phyloP scores from a whole-genome alignment of 2,329 filamentous ascomycete species.

The Ophiostoma himal-ulmi region DNA sequence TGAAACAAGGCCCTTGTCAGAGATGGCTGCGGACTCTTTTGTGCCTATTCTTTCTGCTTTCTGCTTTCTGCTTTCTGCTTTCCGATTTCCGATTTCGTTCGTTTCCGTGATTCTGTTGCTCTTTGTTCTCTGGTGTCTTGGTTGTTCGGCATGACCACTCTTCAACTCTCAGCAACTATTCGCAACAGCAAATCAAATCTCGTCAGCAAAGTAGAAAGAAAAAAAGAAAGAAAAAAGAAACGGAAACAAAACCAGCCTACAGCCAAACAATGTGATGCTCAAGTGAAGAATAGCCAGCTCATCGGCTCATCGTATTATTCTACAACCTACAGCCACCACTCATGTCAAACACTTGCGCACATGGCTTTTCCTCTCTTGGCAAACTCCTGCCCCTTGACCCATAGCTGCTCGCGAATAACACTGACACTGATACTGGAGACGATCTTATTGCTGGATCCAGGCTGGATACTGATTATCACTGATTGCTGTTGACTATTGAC shows the following conservation, averaged over 20 bases:
- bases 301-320: background rate
- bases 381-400: slow-evolving; percentile 7
- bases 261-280: background rate
- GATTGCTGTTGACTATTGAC: too few relatives aligned
- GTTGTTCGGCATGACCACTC: background rate
- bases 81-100: background rate
- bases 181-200: background rate
- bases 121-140: background rate
- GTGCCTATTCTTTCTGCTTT: background rate
- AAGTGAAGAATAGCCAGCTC: too few relatives aligned
- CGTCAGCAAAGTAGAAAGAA: too few relatives aligned
- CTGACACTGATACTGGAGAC: background rate
- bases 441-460: background rate
- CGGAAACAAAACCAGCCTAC: background rate
- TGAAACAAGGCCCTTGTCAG: slow-evolving; percentile 4
- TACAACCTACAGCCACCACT: background rate
- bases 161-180: background rate
- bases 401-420: background rate
- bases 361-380: slow-evolving; percentile 3
- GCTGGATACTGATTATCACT: too few relatives aligned
- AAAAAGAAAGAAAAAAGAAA: background rate
- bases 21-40: background rate
- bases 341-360: slow-evolving; percentile 9
- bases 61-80: background rate
- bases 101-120: background rate